A percentile compares a stretch with the other conserved stretches of the same genome.
These are phyloP conservation scores for Plantago elongata DNA, from an alignment of 257 asterid genomes.

Conservation along the genomic window DNA sequence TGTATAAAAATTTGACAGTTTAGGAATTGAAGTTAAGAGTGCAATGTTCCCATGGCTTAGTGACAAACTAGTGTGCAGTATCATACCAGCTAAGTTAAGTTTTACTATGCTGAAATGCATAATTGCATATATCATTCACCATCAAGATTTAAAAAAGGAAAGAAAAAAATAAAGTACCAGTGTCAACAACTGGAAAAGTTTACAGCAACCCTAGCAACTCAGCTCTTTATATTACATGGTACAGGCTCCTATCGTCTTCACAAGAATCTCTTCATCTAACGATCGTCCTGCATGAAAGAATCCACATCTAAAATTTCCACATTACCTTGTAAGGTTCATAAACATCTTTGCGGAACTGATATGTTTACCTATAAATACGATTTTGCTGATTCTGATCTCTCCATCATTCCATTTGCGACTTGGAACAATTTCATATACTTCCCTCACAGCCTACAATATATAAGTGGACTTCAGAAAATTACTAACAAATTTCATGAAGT, in stretches of 20 bases:
- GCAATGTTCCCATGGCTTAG: no score
- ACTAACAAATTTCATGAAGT: background rate
- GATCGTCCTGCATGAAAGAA: constrained; percentile 52
- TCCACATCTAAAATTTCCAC: constrained; percentile 2
- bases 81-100: no score
- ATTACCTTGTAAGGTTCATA: background rate
- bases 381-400: constrained; percentile 57
- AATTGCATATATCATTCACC: no score
- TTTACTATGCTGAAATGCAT: no score
- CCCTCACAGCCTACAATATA: constrained; percentile 76
- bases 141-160: background rate
- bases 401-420: constrained; percentile 70
- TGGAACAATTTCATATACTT: constrained; percentile 88
- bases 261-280: constrained; percentile 59
- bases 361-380: constrained; percentile 75
- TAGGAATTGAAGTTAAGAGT: no score
- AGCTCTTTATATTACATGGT: constrained; percentile 14
- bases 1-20: no score
- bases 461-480: constrained; percentile 11
- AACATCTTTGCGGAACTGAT: background rate
- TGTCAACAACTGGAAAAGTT: background rate
- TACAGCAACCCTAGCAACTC: background rate
- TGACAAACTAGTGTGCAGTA: no score
- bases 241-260: constrained; percentile 50
- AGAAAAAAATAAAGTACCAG: background rate